Base-by-base conservation (phyloP, 2,329 filamentous ascomycete genomes). In the Aspergillus luchuensis region DNA sequence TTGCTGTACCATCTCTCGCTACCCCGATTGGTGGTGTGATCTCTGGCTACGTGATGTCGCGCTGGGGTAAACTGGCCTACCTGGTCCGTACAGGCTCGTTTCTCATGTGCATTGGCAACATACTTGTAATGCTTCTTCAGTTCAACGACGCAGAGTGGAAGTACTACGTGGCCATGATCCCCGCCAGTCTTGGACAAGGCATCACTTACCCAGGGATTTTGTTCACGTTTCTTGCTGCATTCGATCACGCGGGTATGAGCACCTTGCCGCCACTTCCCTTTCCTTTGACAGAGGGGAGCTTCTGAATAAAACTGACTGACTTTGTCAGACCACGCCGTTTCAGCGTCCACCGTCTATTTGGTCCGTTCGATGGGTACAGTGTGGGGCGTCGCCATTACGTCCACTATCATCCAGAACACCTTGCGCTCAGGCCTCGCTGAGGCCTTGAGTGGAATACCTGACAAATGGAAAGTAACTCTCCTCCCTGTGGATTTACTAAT, bases 301-400 rank as follows among this genome's bases (percentile, higher is more conserved):
- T 21, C n/a, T n/a, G 11, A 11, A 5, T 43, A 3, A 10, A 7
- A 8, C 17, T 66, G 8, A 52, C 28, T 39, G 41, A 50, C 7
- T 11, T 33, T 36, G 11, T 38, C 87, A 87, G 86, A 88, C 56
- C 85, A 89, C 66, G 85, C 86, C 10, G 85, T 88, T 1, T 84
- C 83, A 0, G 82, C 86, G 2, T 88, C 85, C 1, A 87, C 84
- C 0, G 83, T 87, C 6, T 89, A 89, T 69, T 79, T 89, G 19
- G 82, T 89, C 47, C 82, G 87, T 25, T 88, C 85, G 0, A 74
- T 89, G 3, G 87, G 86, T 2, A 84, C 82, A 0, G 86, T 89
- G 15, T 89, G 85, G 82, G 86, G 87, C 8, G 87, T 89, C 1
- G 86, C 87, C 0, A 77, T 86, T 38, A 85, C 85, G 0, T 87